A percentile compares a stretch with the other conserved stretches of the same genome.
phyloP scores from a whole-genome alignment of 176 grass and related monocot genomes.

The maize (Zea mays) region DNA sequence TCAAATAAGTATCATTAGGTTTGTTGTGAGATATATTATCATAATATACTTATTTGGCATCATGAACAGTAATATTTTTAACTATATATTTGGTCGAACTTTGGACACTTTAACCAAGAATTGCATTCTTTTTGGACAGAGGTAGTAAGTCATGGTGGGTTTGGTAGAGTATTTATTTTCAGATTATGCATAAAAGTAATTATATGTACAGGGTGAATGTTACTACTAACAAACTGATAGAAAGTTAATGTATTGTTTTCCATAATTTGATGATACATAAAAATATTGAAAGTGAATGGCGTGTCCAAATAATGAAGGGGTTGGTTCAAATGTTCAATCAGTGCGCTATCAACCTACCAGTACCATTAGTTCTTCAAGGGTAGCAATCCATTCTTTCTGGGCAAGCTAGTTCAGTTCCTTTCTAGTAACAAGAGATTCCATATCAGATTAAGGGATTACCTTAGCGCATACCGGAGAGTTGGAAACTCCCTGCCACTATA shows the following conservation, averaged over 20 bases:
- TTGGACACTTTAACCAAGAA: not conserved
- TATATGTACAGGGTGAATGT: conserved; percentile 20
- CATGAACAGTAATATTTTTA: not conserved
- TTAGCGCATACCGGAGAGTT: not conserved
- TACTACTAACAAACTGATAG: not conserved
- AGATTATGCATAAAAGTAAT: not conserved
- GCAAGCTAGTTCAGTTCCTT: not conserved
- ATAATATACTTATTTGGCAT: not conserved
- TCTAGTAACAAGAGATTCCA: not conserved
- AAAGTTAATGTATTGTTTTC: not conserved
- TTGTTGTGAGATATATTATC: not conserved
- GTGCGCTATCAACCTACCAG: not conserved
- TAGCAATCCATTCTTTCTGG: not conserved
- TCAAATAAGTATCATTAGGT: not conserved
- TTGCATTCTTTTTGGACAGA: not conserved
- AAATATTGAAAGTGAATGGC: not conserved
- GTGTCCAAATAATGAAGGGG: not conserved
- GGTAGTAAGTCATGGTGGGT: not conserved
- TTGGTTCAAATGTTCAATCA: not conserved
- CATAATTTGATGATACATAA: not conserved
- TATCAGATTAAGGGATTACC: not conserved
- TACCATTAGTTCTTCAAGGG: not conserved
- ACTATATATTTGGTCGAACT: not conserved
- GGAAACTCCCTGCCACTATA: not conserved
- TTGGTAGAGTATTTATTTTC: not conserved